These are phyloP conservation scores for Chalara sp. DNA, from an alignment of 2,329 filamentous ascomycete species.

Conservation along the genomic window DNA sequence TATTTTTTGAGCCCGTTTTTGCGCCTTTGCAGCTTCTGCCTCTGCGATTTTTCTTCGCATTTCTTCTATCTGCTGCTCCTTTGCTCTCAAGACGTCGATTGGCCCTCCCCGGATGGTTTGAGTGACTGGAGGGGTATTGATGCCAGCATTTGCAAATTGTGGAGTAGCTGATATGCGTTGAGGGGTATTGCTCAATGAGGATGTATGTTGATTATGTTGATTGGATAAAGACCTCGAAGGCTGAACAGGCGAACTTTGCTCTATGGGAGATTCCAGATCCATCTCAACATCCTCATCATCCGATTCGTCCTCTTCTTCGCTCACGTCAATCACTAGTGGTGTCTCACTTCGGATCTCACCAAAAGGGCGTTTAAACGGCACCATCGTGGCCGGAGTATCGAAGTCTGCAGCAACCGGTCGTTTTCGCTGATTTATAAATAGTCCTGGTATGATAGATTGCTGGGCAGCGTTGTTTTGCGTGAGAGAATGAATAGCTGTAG, in stretches of 20 bases:
- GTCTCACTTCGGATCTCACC: constrained; percentile 51
- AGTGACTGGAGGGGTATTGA: constrained; percentile 16
- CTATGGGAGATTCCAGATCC: constrained; percentile 52
- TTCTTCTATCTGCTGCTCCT: constrained; percentile 53
- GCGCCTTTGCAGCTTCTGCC: constrained; percentile 18
- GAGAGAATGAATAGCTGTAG: not conserved
- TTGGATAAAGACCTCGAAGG: constrained; percentile 15
- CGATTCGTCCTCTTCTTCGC: constrained; percentile 59
- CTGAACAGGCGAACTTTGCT: constrained; percentile 29
- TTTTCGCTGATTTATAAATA: constrained; percentile 35
- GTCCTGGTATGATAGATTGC: constrained; percentile 16
- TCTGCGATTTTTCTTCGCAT: constrained; percentile 40
- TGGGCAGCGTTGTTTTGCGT: not conserved
- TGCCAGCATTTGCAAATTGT: constrained; percentile 15
- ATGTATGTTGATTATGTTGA: constrained; percentile 35
- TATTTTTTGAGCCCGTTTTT: constrained; percentile 20
- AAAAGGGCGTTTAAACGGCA: constrained; percentile 47
- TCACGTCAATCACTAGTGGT: constrained; percentile 76
- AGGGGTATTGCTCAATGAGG: constrained; percentile 36
- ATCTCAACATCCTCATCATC: constrained; percentile 59
- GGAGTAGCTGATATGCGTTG: constrained; percentile 19
- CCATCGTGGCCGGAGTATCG: constrained; percentile 43
- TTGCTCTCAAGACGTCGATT: constrained; percentile 39
- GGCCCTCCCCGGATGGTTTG: constrained; percentile 15
- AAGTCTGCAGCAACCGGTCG: constrained; percentile 65